phyloP scores from a whole-genome alignment of 1,139 yeast species.

The Lodderomyces parapsilosis region DNA sequence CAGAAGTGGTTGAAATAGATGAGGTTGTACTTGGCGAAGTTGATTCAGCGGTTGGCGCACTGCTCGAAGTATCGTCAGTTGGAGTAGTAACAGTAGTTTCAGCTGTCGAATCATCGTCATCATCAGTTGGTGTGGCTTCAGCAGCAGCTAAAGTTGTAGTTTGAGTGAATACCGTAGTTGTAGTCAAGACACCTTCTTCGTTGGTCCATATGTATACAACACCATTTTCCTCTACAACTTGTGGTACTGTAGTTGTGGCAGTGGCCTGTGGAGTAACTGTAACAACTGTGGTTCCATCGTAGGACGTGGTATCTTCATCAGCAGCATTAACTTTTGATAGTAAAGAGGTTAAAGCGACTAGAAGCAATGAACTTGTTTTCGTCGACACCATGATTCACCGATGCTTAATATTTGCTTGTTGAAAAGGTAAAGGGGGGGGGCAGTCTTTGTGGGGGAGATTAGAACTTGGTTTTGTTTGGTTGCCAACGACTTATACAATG shows the following conservation, averaged over 20 bases:
- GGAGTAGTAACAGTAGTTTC: constrained; percentile 5
- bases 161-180: constrained; percentile 26
- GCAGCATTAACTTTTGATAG: constrained; percentile 4
- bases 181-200: constrained; percentile 32
- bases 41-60: constrained; percentile 9
- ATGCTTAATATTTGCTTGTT: no score
- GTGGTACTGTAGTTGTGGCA: constrained; percentile 28
- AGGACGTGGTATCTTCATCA: constrained; percentile 15
- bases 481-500: no score
- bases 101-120: not conserved
- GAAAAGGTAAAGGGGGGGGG: no score
- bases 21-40: not conserved
- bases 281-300: constrained; percentile 23
- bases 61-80: constrained; percentile 4
- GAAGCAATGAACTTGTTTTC: constrained; percentile 20
- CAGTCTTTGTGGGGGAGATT: no score
- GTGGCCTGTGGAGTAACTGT: constrained; percentile 34
- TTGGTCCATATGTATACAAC: constrained; percentile 37
- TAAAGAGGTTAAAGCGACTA: constrained; percentile 15
- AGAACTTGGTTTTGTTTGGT: no score
- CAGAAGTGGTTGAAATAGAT: not conserved
- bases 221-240: constrained; percentile 29
- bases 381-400: constrained; percentile 13
- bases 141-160: constrained; percentile 10
- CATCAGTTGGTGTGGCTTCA: constrained; percentile 8